Percentiles rank a stretch among this genome's conserved stretches.
Conservation (phyloP, 495 filamentous ascomycete species). For the Bathelium albidoporum region DNA sequence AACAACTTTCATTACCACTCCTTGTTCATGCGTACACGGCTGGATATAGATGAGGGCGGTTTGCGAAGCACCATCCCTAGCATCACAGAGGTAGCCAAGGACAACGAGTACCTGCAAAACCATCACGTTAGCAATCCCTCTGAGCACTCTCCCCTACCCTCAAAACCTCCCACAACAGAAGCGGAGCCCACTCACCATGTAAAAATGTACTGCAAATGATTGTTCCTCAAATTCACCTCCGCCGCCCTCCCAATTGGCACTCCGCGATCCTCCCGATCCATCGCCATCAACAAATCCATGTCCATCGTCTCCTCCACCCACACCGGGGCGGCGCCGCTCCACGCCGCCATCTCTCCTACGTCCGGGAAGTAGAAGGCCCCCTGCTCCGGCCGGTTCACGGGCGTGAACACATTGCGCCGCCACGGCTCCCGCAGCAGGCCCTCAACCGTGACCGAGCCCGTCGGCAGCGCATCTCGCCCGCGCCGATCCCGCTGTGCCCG, state of each 20-base stretch:
- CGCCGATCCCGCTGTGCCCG: conserved; percentile 51
- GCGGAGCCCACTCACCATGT: conserved; percentile 64
- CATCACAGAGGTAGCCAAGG: conserved; percentile 83
- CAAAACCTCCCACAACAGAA: background rate
- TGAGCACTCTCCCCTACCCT: background rate
- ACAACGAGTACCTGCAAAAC: conserved; percentile 71
- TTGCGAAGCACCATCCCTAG: conserved; percentile 86
- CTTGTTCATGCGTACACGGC: conserved; percentile 68
- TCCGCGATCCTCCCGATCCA: conserved; percentile 65
- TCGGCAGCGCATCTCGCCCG: conserved; percentile 45
- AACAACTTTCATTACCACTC: conserved; percentile 50
- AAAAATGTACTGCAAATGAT: conserved; percentile 90
- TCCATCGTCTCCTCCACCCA: conserved; percentile 96
- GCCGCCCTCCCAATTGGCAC: conserved; percentile 84
- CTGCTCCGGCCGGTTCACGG: conserved; percentile 69
- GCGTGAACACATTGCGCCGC: conserved; percentile 97
- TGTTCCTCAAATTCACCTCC: conserved; percentile 90
- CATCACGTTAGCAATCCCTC: background rate
- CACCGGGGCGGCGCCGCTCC: conserved; percentile 74
- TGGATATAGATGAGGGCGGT: conserved; percentile 60
- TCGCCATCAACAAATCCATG: conserved; percentile 61
- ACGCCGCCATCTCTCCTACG: conserved; percentile 79
- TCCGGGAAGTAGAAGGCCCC: conserved; percentile 93
- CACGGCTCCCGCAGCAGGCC: conserved; percentile 81
- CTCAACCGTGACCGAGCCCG: conserved; percentile 62